These are phyloP conservation scores for Globisporangium orthogonon DNA, from an alignment of 352 stramenopile genomes.

Conservation along the genomic window DNA sequence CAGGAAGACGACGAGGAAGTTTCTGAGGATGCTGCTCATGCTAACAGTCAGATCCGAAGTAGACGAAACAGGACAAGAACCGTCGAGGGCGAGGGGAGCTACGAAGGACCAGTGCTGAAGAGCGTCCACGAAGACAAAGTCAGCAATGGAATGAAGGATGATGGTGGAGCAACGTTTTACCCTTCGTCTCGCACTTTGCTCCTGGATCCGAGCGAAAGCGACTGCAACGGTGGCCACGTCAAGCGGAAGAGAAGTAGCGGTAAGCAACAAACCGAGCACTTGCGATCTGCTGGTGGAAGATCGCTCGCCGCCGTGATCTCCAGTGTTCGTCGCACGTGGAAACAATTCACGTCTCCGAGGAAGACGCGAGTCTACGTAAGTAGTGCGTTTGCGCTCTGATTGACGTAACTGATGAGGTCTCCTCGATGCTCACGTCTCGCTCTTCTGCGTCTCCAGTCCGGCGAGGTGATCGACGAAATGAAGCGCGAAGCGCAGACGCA, in stretches of 20 bases:
- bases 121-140: constrained; percentile 8
- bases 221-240: constrained; percentile 4
- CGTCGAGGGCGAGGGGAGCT: not conserved
- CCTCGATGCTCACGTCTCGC: not conserved
- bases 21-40: not conserved
- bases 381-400: not conserved
- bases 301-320: constrained; percentile 11
- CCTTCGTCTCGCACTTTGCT: constrained; percentile 20
- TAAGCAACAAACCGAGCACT: not conserved
- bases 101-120: not conserved
- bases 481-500: constrained; percentile 3
- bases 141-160: not conserved
- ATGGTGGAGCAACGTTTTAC: constrained; percentile 11
- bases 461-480: constrained; percentile 8
- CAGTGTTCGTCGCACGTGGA: constrained; percentile 16
- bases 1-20: not conserved
- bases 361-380: constrained; percentile 35
- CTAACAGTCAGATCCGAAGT: not conserved
- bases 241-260: constrained; percentile 12
- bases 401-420: not conserved
- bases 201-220: constrained; percentile 9
- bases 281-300: not conserved
- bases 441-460: constrained; percentile 2
- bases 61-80: not conserved
- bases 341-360: constrained; percentile 20